phyloP scores from a whole-genome alignment of 164 flowering plant genomes.

The Tetracentron sinense region DNA sequence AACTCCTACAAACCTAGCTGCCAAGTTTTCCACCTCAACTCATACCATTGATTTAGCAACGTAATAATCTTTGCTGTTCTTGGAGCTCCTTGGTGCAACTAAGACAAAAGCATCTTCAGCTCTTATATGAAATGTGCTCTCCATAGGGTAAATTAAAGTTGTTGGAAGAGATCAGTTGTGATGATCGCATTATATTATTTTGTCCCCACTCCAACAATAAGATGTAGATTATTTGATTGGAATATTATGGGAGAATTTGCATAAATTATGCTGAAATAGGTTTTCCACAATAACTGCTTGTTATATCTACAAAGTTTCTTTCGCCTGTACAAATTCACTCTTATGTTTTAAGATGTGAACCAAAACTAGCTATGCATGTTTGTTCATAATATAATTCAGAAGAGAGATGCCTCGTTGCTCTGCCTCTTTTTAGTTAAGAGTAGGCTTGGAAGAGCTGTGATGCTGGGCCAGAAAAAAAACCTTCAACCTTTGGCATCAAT shows the following conservation, averaged over 20 bases:
- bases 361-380: background rate
- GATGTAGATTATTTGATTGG: background rate
- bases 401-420: no score
- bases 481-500: no score
- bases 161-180: background rate
- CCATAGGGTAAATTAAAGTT: background rate
- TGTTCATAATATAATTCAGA: no score
- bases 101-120: background rate
- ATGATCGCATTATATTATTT: background rate
- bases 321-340: background rate
- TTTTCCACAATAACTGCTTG: background rate
- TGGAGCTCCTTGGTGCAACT: background rate
- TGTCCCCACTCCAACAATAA: background rate
- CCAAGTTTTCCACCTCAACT: constrained; percentile 81
- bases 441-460: no score
- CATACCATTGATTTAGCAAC: constrained; percentile 38
- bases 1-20: constrained; percentile 64
- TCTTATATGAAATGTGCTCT: background rate
- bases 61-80: background rate
- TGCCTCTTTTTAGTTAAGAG: no score
- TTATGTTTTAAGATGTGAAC: no score
- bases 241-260: background rate
- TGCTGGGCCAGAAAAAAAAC: no score
- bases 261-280: background rate
- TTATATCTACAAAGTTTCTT: background rate